phyloP scores from a whole-genome alignment of 345 rosid species.

The Diplotaxis tenuifolia region DNA sequence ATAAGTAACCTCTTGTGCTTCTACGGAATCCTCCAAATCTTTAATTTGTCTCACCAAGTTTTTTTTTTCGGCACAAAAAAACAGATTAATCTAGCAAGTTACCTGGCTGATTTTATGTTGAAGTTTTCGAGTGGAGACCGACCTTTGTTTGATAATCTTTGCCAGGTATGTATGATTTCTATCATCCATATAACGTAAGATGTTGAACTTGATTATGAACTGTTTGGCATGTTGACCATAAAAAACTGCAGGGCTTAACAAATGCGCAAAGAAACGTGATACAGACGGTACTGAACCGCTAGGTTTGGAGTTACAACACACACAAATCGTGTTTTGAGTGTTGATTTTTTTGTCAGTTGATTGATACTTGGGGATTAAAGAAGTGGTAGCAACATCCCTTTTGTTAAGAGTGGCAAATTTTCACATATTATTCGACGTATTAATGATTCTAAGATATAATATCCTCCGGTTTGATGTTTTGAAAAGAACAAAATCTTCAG shows the following conservation, averaged over 20 bases:
- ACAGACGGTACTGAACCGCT: slow-evolving; percentile 40
- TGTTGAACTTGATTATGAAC: slow-evolving; percentile 11
- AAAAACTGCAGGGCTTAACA: slow-evolving; percentile 54
- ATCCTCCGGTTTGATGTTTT: not conserved
- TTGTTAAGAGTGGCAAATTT: slow-evolving; percentile 10
- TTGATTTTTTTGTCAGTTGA: not conserved
- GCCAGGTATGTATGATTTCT: slow-evolving; percentile 59
- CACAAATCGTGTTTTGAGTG: slow-evolving; percentile 14
- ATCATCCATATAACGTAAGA: slow-evolving; percentile 11
- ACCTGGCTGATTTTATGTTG: slow-evolving; percentile 56
- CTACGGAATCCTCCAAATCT: not conserved
- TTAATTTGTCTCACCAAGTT: slow-evolving; percentile 7
- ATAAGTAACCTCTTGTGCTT: too few relatives aligned
- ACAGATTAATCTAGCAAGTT: slow-evolving; percentile 79
- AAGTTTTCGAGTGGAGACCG: slow-evolving; percentile 54
- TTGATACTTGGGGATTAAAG: slow-evolving; percentile 17
- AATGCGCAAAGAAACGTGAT: slow-evolving; percentile 52
- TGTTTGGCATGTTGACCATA: slow-evolving; percentile 20
- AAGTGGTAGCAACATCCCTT: slow-evolving; percentile 2
- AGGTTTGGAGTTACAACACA: slow-evolving; percentile 3
- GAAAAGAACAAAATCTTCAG: not conserved
- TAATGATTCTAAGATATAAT: not conserved
- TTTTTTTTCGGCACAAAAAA: slow-evolving; percentile 15
- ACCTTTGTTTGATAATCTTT: slow-evolving; percentile 58
- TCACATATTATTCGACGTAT: not conserved